phyloP scores from a whole-genome alignment of 179 eudicot species.

The Vitellaria paradoxa region DNA sequence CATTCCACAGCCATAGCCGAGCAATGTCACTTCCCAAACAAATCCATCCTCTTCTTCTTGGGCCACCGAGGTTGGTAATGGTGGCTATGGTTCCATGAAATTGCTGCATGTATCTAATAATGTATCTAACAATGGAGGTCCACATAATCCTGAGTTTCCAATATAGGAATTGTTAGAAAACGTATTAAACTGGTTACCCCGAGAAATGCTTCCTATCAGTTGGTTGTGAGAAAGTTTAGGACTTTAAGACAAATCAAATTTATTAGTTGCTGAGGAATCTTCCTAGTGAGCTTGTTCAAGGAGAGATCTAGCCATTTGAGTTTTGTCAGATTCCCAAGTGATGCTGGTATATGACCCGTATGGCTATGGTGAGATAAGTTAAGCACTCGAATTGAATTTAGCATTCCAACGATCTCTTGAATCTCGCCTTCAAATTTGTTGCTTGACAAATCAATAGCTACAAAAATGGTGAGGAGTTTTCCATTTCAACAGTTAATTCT shows the following conservation, averaged over 20 bases:
- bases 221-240: not conserved
- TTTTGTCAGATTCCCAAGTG: not conserved
- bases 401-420: no score
- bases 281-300: no score
- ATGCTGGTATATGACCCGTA: not conserved
- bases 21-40: not conserved
- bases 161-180: constrained; percentile 3
- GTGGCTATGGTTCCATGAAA: not conserved
- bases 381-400: not conserved
- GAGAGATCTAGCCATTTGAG: not conserved
- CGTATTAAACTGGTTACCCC: constrained; percentile 14
- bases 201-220: not conserved
- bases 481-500: not conserved
- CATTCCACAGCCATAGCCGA: not conserved
- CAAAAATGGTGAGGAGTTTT: not conserved
- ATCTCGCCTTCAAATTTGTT: no score
- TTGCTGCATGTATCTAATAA: not conserved
- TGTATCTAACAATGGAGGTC: constrained; percentile 5
- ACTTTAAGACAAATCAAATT: not conserved
- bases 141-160: constrained; percentile 21
- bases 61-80: not conserved
- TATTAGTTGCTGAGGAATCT: not conserved
- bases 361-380: not conserved
- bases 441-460: no score
- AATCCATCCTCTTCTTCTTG: not conserved